Evolutionary conservation across 129 eudicot species (phyloP).

Genomic region (Smallanthus sonchifolius): DNA sequence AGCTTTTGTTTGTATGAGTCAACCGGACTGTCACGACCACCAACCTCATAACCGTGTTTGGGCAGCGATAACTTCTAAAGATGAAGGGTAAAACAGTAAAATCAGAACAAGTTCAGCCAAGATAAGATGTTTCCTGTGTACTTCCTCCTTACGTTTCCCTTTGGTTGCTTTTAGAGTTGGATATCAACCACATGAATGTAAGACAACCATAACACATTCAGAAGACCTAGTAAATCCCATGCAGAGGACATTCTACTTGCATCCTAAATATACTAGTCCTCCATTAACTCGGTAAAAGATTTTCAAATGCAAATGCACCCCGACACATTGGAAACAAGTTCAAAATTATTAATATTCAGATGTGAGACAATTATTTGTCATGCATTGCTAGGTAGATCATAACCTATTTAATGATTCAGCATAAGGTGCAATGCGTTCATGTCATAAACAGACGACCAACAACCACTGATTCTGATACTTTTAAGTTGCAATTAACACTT

Average conservation of each 20-base stretch:
- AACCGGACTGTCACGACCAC: constrained; percentile 89
- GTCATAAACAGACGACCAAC: not conserved
- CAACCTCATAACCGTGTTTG: constrained; percentile 90
- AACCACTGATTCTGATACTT: not conserved
- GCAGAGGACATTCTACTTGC: constrained; percentile 7
- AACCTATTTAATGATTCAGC: not conserved
- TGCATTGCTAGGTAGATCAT: not conserved
- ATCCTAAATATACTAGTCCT: not conserved
- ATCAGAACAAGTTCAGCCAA: constrained; percentile 16
- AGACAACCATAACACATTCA: constrained; percentile 1
- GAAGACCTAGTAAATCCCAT: not conserved
- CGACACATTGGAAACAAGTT: not conserved
- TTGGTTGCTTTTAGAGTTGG: constrained; percentile 8
- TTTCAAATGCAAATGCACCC: not conserved
- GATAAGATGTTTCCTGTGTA: not conserved
- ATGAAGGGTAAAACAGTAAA: constrained; percentile 21
- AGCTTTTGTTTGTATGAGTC: constrained; percentile 56
- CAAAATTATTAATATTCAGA: not conserved
- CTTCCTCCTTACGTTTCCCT: constrained; percentile 5
- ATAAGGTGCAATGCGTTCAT: not conserved
- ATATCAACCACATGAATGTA: constrained; percentile 7
- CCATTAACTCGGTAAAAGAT: not conserved
- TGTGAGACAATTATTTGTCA: not conserved
- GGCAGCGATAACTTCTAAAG: constrained; percentile 54
- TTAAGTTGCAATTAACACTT: not conserved